Base-by-base conservation (phyloP, 129 eudicot species). In the Escallonia rubra region DNA sequence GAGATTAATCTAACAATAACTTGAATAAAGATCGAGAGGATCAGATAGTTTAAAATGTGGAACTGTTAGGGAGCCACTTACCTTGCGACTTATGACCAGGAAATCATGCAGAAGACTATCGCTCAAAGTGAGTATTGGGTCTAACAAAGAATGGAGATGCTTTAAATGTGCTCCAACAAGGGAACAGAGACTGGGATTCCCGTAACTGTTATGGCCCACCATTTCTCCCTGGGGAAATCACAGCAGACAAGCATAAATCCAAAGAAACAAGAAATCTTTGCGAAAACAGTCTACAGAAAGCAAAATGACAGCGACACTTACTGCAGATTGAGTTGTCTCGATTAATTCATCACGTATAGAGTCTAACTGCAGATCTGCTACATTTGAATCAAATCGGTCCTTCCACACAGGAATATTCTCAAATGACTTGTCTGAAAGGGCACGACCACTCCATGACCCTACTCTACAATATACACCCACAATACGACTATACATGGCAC, bases 31-130 rank as follows among this genome's bases (percentile, higher is more conserved):
- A 46, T 16, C 52, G 45, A 44, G 61, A 57, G 34, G 34, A 23
- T 23, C 34, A 23, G 34, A 23, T 23, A 23, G 34, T 23, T 23
- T 23, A 23, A 23, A 23, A 23, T 23, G 34, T 23, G 34, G 34
- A 23, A 23, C 34, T 23, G 1, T 23, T 23, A 23, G 34, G 34
- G 14, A 43, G 34, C 42, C 68, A 77, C 96, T 75, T 82, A 93
- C 98, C 71, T 78, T 82, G 71, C 79, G 73, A 70, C 89, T 95
- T 46, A 76, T 79, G 65, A 74, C 73, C 81, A 93, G 65, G 59
- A 89, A 89, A 76, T 93, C 96, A 63, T 67, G 76, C 70, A 93
- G 85, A 70, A 93, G 88, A 66, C 86, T 81, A 45, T 86, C 71
- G 48, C 95, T 73, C 61, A 86, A 82, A 61, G 71, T 80, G 72